Base-by-base conservation (phyloP, 768 basidiomycete genomes). In the Auricularia sp. region DNA sequence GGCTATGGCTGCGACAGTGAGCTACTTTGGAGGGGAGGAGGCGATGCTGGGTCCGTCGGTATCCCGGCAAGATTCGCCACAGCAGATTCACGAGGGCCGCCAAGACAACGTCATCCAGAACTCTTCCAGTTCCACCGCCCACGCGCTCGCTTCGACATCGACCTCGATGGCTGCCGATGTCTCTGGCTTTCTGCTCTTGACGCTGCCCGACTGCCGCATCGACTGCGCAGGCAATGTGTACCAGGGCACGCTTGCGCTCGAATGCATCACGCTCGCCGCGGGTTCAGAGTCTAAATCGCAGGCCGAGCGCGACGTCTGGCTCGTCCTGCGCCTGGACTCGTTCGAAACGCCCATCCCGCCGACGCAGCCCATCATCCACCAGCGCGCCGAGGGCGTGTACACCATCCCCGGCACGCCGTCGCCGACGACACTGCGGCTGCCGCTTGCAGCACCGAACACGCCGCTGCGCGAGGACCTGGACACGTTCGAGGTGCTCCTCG, bases 271-370 rank as follows among this genome's bases (percentile, higher is more conserved):
- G 14, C 65, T 77, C 62, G 39, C n/a, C 29, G 29, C 29, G 29
- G 29, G 29, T 29, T 29, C 29, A 68, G 18, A 61, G 64, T 11
- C 72, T 71, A 64, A 71, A 67, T 14, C 72, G 70, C 36, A 51
- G 35, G 42, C 74, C 7, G 79, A 83, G 36, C 79, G 80, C 58
- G 84, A 87, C 67, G 81, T 87, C 62, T 90, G 84, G 73, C 83
- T 91, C 62, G 84, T 90, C 23, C 71, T 90, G 56, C 80, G 80
- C 42, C 71, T 89, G 16, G 80, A 83, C 65, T 47, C 73, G 3
- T 77, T 82, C 54, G 87, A 90, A 69, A 75, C 79, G 29, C 83
- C 85, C 7, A 73, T 91, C 34, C 84, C 87, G 63, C 88, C 88
- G 1, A 73, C 78, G 3, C 76, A 80, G 21, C 64, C 75, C 5